Conservation (phyloP, 345 rosid genomes). For the Gossypium ekmanianum region DNA sequence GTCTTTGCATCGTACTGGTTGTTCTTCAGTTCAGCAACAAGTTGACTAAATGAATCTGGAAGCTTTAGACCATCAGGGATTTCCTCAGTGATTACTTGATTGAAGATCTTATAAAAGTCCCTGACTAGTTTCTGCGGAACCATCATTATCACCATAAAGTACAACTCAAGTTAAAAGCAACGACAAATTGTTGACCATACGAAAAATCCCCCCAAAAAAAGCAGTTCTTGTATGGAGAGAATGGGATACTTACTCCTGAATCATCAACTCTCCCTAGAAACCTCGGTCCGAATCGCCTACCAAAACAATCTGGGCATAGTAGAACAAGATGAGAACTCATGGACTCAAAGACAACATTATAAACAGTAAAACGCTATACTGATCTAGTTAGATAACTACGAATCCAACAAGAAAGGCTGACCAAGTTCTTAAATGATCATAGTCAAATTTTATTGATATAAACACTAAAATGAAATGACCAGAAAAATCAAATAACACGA, state of each 20-base stretch:
- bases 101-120: constrained; percentile 81
- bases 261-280: constrained; percentile 85
- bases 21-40: constrained; percentile 79
- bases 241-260: constrained; percentile 62
- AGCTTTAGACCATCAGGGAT: constrained; percentile 79
- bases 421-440: background rate
- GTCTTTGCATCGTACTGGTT: constrained; percentile 84
- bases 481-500: background rate
- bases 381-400: background rate
- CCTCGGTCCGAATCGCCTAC: constrained; percentile 95
- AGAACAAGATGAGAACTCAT: constrained; percentile 19
- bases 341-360: constrained; percentile 16
- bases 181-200: background rate
- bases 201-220: background rate
- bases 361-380: background rate
- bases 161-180: constrained; percentile 24
- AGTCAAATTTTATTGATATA: background rate
- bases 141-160: constrained; percentile 21
- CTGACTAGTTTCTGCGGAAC: constrained; percentile 70
- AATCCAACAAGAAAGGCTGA: background rate
- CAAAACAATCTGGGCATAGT: constrained; percentile 80
- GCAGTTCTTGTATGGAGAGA: background rate
- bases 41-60: constrained; percentile 83
- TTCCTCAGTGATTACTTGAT: constrained; percentile 73
- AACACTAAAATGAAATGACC: background rate